Base-by-base conservation (phyloP, 139 green algal genomes). In the Coelastrella sp. region DNA sequence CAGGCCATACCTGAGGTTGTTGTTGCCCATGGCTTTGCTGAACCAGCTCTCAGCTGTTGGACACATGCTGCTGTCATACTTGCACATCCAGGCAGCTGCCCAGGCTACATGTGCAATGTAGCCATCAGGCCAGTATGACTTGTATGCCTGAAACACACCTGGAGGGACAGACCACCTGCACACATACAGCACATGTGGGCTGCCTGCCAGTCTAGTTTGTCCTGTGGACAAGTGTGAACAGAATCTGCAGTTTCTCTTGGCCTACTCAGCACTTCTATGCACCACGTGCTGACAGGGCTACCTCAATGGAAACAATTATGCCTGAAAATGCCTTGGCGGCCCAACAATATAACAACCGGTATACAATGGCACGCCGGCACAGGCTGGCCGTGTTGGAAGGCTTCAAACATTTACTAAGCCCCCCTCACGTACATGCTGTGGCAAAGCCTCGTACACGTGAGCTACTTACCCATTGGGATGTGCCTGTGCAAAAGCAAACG, bases 401-500 rank as follows among this genome's bases (percentile, higher is more conserved):
- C 35, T 49, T 49, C 35, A 49, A 49, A 49, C 35, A 49, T 49
- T 49, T 49, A 49, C 35, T n/a, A n/a, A n/a, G n/a, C 35, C 35
- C 35, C 35, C 35, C 35, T 3, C 35, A 49, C 3, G 35, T 49
- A 49, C 35, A 49, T 49, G 35, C 35, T 49, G 35, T 49, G 35
- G 35, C 35, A 49, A 49, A 49, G 35, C 35, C 35, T 49, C 1
- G 35, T 49, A 49, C 35, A 49, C 35, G 35, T 49, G 1, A 49
- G 35, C 14, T 8, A 68, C 79, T 85, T 20, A 85, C 56, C 27
- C 61, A 25, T 85, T 85, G 7, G 79, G 79, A 15, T 85, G 58
- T 56, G 79, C 79, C 20, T 85, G 56, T 56, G 76, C 91, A 68
- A 93, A 93, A 56, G 78, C 91, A 58, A 89, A 92, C 7, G 92